phyloP scores from a whole-genome alignment of 2,329 filamentous ascomycete species.

The Exophiala sp. region DNA sequence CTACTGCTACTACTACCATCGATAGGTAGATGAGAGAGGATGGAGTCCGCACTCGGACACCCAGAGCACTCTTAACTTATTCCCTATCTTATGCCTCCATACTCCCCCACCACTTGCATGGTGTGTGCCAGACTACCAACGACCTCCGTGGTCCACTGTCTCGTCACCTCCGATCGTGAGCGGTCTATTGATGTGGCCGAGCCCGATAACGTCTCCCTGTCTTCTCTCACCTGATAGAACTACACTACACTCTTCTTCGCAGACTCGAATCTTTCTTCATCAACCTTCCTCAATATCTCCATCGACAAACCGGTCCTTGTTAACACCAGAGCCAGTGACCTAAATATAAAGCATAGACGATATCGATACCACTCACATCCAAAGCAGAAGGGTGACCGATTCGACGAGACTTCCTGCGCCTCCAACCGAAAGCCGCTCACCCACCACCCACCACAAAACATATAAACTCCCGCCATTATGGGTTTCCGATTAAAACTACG shows the following conservation, averaged over 20 bases:
- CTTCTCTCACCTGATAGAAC: conserved; percentile 5
- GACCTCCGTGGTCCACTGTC: conserved; percentile 2
- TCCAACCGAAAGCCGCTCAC: too few relatives aligned
- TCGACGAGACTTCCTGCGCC: too few relatives aligned
- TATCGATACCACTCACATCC: not conserved
- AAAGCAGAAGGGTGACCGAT: too few relatives aligned
- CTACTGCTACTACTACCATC: not conserved
- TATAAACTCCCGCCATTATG: conserved; percentile 11
- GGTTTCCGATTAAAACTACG: conserved; percentile 22
- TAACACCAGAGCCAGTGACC: not conserved
- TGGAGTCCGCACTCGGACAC: too few relatives aligned
- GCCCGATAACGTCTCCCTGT: not conserved
- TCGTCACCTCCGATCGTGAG: conserved; percentile 4
- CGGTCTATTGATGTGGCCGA: not conserved
- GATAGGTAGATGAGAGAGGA: too few relatives aligned
- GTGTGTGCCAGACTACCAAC: not conserved
- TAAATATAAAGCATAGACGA: too few relatives aligned
- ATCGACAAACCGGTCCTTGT: too few relatives aligned
- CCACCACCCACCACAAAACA: not conserved
- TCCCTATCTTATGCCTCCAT: not conserved
- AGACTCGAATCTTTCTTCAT: too few relatives aligned
- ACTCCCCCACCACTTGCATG: conserved; percentile 11
- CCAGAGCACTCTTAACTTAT: not conserved
- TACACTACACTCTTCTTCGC: not conserved
- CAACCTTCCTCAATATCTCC: too few relatives aligned